Conservation (phyloP, 176 grass and related monocot species). For the Dactylis glomerata region DNA sequence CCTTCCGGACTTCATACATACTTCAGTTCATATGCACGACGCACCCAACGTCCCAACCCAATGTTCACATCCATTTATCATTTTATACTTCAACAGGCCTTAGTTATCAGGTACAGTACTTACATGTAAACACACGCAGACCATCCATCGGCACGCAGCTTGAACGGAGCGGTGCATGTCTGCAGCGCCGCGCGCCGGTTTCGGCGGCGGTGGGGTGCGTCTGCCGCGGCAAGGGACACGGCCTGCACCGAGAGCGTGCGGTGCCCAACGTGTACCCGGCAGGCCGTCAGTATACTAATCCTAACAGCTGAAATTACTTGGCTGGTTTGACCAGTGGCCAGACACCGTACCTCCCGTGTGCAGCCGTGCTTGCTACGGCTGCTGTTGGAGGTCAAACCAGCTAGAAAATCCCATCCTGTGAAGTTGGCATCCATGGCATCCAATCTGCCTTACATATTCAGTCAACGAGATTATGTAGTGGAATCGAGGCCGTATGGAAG, state of each 20-base stretch:
- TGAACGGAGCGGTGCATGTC: neutral
- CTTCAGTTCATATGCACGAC: no score
- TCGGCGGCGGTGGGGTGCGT: constrained; percentile 25
- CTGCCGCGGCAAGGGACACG: constrained; percentile 22
- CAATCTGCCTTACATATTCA: no score
- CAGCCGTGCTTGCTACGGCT: neutral
- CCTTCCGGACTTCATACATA: no score
- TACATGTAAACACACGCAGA: no score
- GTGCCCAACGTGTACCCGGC: neutral
- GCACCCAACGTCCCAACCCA: no score
- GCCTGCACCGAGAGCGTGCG: neutral
- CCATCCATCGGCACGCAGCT: neutral
- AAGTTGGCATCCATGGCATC: neutral
- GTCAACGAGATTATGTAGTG: neutral
- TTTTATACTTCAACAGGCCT: no score
- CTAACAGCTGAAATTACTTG: neutral
- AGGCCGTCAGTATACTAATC: neutral
- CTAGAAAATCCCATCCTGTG: neutral
- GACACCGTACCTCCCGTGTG: neutral
- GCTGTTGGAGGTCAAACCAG: neutral
- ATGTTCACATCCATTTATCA: no score
- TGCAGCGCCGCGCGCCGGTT: constrained; percentile 10
- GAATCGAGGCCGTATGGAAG: no score
- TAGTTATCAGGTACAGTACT: no score
- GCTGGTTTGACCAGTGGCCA: neutral